phyloP scores from a whole-genome alignment of 2,329 filamentous ascomycete genomes.

The Aspergillus hortae region DNA sequence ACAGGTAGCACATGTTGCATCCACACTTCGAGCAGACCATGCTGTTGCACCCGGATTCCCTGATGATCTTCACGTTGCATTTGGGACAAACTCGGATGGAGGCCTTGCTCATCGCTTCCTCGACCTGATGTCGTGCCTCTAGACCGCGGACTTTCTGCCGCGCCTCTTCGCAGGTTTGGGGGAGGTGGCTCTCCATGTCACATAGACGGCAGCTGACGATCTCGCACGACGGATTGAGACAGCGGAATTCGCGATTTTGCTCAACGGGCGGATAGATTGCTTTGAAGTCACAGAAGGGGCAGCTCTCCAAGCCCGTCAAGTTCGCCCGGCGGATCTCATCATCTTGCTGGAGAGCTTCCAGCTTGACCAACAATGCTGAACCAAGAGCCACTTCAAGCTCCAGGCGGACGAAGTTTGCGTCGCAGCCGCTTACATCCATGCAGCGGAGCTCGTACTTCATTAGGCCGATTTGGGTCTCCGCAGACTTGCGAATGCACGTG shows the following conservation, averaged over 20 bases:
- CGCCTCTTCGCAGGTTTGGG: conserved; percentile 66
- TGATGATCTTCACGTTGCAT: conserved; percentile 73
- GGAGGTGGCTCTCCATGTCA: conserved; percentile 65
- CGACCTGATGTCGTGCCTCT: conserved; percentile 63
- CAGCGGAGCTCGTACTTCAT: conserved; percentile 67
- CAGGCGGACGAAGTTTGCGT: conserved; percentile 54
- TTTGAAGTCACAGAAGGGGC: conserved; percentile 79
- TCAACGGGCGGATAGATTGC: conserved; percentile 67
- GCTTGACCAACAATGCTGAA: conserved; percentile 54
- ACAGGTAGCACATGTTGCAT: conserved; percentile 56
- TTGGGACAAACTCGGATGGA: conserved; percentile 67
- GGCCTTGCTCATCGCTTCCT: conserved; percentile 81
- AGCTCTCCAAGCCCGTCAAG: conserved; percentile 69
- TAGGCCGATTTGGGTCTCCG: conserved; percentile 65
- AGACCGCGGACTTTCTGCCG: conserved; percentile 58
- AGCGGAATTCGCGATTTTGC: conserved; percentile 69
- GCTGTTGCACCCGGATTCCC: conserved; percentile 77
- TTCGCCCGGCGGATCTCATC: conserved; percentile 65
- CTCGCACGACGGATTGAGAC: conserved; percentile 62
- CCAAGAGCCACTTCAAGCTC: conserved; percentile 59
- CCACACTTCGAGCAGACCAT: conserved; percentile 66
- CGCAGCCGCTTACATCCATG: conserved; percentile 66
- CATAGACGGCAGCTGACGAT: conserved; percentile 67
- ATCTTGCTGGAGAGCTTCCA: conserved; percentile 70
- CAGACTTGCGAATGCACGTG: conserved; percentile 61